A percentile compares a stretch with the other conserved stretches of the same genome.
Evolutionary conservation across 2,329 filamentous ascomycete species (phyloP).

Genomic region (Davidsoniella virescens): DNA sequence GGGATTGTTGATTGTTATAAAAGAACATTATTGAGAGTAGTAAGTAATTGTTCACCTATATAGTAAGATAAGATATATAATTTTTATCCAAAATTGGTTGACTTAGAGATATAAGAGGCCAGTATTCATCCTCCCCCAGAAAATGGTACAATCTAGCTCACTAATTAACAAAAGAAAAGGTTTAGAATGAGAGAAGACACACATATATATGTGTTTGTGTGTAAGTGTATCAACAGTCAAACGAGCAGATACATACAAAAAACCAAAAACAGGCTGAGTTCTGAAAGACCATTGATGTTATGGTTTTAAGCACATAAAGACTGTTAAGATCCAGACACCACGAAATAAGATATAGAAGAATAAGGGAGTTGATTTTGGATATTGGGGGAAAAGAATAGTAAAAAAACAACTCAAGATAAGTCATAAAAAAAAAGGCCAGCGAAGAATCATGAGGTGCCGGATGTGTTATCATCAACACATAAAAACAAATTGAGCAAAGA

Average conservation of each 20-base stretch:
- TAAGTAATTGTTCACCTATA: too few relatives aligned
- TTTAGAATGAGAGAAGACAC: neutral
- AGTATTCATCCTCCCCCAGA: constrained; percentile 1
- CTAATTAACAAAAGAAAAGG: neutral
- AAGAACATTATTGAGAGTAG: too few relatives aligned
- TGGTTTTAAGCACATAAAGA: neutral
- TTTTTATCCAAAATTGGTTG: too few relatives aligned
- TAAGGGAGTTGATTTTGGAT: neutral
- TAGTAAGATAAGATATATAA: too few relatives aligned
- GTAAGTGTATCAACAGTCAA: too few relatives aligned
- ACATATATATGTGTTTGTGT: neutral
- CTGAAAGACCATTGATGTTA: neutral
- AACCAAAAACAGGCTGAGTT: neutral
- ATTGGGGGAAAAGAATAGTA: neutral
- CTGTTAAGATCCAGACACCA: neutral
- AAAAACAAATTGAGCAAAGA: too few relatives aligned
- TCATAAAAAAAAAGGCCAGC: neutral
- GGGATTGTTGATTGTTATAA: too few relatives aligned
- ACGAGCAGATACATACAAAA: neutral
- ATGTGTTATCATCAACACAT: too few relatives aligned
- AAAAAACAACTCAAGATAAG: neutral
- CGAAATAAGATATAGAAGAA: neutral
- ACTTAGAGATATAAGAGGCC: neutral
- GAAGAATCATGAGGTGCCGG: neutral
- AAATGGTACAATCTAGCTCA: neutral